Evolutionary conservation across 2,329 filamentous ascomycete species (phyloP).

Genomic region (Aspergillus fijiensis): DNA sequence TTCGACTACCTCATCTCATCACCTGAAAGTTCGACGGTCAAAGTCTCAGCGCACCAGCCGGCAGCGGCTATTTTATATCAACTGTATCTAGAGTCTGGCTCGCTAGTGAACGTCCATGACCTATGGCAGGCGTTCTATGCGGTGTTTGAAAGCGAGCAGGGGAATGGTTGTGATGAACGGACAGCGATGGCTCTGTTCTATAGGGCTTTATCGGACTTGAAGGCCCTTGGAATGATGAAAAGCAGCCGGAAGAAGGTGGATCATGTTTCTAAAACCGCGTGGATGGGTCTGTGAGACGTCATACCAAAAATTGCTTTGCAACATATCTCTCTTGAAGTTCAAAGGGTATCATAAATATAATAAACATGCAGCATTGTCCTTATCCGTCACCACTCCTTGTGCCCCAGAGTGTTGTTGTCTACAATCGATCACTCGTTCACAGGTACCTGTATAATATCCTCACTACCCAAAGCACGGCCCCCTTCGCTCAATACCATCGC

Average conservation of each 20-base stretch:
- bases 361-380: constrained; percentile 9
- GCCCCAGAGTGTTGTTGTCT: neutral
- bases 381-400: neutral
- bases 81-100: constrained; percentile 62
- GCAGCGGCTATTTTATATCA: constrained; percentile 61
- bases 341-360: constrained; percentile 34
- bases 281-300: constrained; percentile 61
- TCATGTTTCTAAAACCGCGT: constrained; percentile 79
- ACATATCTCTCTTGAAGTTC: constrained; percentile 5
- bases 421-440: constrained; percentile 28
- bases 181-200: constrained; percentile 73
- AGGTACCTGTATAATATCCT: constrained; percentile 73
- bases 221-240: constrained; percentile 83
- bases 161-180: constrained; percentile 31
- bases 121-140: constrained; percentile 62
- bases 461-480: constrained; percentile 68
- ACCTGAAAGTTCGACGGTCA: constrained; percentile 32
- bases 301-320: neutral
- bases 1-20: constrained; percentile 61
- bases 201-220: constrained; percentile 77
- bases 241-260: constrained; percentile 87
- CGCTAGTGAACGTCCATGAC: constrained; percentile 61
- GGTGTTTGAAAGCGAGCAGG: constrained; percentile 45
- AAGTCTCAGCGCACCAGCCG: constrained; percentile 54
- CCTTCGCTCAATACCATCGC: constrained; percentile 90